Conservation (phyloP, 805 yeast species). For the Ogataea saltuana region DNA sequence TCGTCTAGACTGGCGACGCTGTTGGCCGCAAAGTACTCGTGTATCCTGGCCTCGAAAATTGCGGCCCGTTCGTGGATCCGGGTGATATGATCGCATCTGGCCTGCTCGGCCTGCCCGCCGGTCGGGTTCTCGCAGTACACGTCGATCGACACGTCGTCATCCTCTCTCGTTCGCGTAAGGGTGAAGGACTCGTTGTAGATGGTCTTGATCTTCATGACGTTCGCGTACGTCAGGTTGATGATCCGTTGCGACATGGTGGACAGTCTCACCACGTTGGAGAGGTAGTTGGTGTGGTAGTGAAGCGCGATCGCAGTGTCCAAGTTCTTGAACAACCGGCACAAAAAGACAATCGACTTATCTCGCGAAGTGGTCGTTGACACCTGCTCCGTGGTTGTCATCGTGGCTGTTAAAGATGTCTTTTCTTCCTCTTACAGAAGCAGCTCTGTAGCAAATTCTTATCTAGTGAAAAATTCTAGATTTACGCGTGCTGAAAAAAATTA, state of each 20-base stretch:
- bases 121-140: conserved; percentile 9
- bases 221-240: conserved; percentile 13
- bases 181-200: conserved; percentile 22
- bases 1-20: conserved; percentile 5
- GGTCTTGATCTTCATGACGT: conserved; percentile 18
- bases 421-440: too few relatives aligned
- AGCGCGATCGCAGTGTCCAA: conserved; percentile 25
- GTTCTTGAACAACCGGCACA: conserved; percentile 15
- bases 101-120: conserved; percentile 3
- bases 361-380: too few relatives aligned
- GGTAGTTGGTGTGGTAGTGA: conserved; percentile 26
- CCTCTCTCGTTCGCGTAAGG: conserved; percentile 8
- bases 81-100: conserved; percentile 17
- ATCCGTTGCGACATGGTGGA: conserved; percentile 20
- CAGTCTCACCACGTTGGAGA: conserved; percentile 20
- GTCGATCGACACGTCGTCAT: conserved; percentile 23
- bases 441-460: background rate
- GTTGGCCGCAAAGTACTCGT: conserved; percentile 6
- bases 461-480: background rate
- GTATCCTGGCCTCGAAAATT: conserved; percentile 10
- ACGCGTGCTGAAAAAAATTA: background rate
- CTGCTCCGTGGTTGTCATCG: too few relatives aligned
- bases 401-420: too few relatives aligned
- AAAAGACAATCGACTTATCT: conserved; percentile 1
- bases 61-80: conserved; percentile 13